phyloP scores from a whole-genome alignment of 2,329 filamentous ascomycete species.

The Exophiala lecanii-corni region DNA sequence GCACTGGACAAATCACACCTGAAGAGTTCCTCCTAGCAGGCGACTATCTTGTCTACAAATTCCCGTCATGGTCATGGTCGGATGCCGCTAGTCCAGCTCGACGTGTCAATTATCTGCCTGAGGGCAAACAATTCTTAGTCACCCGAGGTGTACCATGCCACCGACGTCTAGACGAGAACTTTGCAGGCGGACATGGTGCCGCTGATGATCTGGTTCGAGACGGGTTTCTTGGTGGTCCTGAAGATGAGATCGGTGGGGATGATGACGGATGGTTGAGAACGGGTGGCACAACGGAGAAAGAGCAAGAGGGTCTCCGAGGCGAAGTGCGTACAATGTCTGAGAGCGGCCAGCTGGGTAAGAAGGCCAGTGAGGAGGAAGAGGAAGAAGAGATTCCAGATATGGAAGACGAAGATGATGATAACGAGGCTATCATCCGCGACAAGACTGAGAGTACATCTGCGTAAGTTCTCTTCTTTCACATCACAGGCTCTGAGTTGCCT shows the following conservation, averaged over 20 bases:
- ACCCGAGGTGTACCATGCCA: conserved; percentile 93
- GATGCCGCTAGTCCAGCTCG: conserved; percentile 77
- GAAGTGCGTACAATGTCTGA: conserved; percentile 89
- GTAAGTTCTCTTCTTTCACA: conserved; percentile 39
- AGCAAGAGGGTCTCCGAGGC: conserved; percentile 66
- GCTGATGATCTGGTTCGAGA: conserved; percentile 84
- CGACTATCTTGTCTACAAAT: conserved; percentile 98
- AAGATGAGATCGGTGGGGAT: conserved; percentile 46
- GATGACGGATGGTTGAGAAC: conserved; percentile 92
- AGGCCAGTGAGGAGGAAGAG: conserved; percentile 61
- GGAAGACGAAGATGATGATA: conserved; percentile 92
- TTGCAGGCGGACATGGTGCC: conserved; percentile 79
- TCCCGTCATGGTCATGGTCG: conserved; percentile 96
- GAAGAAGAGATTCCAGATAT: conserved; percentile 91
- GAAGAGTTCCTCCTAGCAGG: conserved; percentile 95
- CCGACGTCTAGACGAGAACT: conserved; percentile 85
- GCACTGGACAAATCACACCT: conserved; percentile 90
- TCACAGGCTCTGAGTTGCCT: neutral
- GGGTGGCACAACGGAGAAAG: conserved; percentile 59
- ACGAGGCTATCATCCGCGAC: conserved; percentile 92
- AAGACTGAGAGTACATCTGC: conserved; percentile 50
- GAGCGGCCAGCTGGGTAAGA: conserved; percentile 76
- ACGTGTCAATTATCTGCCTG: conserved; percentile 74
- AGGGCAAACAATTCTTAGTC: conserved; percentile 90
- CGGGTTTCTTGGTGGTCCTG: conserved; percentile 54